Percentiles rank a stretch among this genome's conserved stretches.
These are phyloP conservation scores for Ceratocystiopsis minuta DNA, from an alignment of 2,329 filamentous ascomycete species.

Conservation along the genomic window DNA sequence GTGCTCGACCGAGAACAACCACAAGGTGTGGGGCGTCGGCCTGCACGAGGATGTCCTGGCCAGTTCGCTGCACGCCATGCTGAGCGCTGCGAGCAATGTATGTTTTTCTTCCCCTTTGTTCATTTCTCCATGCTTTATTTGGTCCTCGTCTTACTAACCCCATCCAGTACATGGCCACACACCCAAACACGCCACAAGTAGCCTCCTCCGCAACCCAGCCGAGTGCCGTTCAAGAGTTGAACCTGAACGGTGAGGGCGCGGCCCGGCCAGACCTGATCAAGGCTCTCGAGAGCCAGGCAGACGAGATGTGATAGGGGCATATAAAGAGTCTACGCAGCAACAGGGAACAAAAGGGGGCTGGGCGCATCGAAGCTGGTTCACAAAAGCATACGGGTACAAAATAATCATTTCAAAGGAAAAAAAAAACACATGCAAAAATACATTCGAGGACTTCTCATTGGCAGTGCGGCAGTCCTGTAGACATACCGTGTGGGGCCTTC, in stretches of 20 bases:
- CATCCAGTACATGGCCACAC: constrained; percentile 52
- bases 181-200: constrained; percentile 45
- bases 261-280: constrained; percentile 13
- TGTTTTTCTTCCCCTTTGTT: constrained; percentile 20
- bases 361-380: neutral
- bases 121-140: neutral
- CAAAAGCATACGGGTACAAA: neutral
- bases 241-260: constrained; percentile 13
- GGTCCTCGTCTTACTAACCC: neutral
- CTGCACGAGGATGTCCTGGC: constrained; percentile 88
- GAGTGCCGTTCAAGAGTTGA: constrained; percentile 21
- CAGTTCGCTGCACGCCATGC: constrained; percentile 67
- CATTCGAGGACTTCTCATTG: no score
- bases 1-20: constrained; percentile 50
- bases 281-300: constrained; percentile 19
- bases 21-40: constrained; percentile 77
- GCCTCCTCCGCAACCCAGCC: constrained; percentile 39
- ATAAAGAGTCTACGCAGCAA: neutral
- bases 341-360: neutral
- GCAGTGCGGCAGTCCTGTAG: neutral
- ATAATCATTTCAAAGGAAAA: neutral
- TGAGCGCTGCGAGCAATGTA: constrained; percentile 75
- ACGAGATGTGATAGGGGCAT: constrained; percentile 12
- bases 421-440: neutral
- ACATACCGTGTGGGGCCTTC: no score